Conservation (phyloP, 75 land plant species). For the Picea sitchensis region DNA sequence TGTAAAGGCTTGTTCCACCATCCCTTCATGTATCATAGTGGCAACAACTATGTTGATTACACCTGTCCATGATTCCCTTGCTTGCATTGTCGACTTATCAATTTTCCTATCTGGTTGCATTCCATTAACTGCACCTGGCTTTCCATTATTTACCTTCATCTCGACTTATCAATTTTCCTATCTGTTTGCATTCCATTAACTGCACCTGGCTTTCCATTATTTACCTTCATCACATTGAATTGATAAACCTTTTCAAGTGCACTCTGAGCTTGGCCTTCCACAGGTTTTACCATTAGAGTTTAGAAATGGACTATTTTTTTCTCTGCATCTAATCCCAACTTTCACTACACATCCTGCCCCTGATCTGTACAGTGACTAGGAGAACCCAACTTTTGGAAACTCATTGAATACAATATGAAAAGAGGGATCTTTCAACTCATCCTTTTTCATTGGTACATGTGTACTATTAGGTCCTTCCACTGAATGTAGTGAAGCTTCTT, state of each 20-base stretch:
- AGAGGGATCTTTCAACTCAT: not conserved
- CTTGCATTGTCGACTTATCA: conserved; percentile 74
- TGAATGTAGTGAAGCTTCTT: not conserved
- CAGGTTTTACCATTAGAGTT: not conserved
- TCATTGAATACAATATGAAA: not conserved
- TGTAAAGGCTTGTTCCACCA: conserved; percentile 65
- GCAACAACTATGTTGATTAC: conserved; percentile 86
- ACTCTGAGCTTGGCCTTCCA: conserved; percentile 35
- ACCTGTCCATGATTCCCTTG: conserved; percentile 87
- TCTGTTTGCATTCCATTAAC: conserved; percentile 86
- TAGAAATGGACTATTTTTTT: not conserved
- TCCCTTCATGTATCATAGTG: conserved; percentile 78
- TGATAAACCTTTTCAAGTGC: conserved; percentile 62
- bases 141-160: conserved; percentile 63
- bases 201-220: conserved; percentile 74
- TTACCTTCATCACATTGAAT: conserved; percentile 68
- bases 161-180: conserved; percentile 60
- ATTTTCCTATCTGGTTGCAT: conserved; percentile 75
- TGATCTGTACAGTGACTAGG: not conserved
- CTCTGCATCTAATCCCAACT: not conserved
- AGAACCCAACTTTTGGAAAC: not conserved
- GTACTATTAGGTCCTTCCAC: not conserved
- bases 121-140: conserved; percentile 81
- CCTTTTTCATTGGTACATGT: not conserved
- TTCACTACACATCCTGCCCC: not conserved